phyloP scores from a whole-genome alignment of 106 monocot species.

The Alisma plantagoaquatica region DNA sequence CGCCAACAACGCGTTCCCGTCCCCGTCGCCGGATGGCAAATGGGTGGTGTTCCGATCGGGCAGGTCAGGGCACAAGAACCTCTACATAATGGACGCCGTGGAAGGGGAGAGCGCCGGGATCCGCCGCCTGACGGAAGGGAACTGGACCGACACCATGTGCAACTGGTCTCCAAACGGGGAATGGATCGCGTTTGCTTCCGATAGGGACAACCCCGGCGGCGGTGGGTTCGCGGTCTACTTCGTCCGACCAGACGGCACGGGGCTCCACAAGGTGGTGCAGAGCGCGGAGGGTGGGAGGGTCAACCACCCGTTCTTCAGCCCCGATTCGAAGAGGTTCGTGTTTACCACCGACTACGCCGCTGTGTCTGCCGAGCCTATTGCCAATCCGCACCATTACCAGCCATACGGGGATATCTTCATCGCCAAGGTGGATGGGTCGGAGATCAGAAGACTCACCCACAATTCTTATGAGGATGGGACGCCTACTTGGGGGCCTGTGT shows the following conservation, averaged over 20 bases:
- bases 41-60: conserved; percentile 89
- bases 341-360: conserved; percentile 65
- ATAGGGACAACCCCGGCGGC: conserved; percentile 42
- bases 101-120: conserved; percentile 35
- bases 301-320: conserved; percentile 62
- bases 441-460: conserved; percentile 42
- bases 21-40: conserved; percentile 83
- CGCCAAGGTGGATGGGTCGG: conserved; percentile 34
- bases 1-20: conserved; percentile 92
- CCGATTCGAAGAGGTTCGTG: conserved; percentile 46
- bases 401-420: conserved; percentile 79
- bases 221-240: conserved; percentile 59
- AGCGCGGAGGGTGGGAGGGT: conserved; percentile 46
- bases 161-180: conserved; percentile 74
- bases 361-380: conserved; percentile 59
- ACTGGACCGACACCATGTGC: conserved; percentile 67
- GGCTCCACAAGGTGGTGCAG: conserved; percentile 38
- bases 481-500: conserved; percentile 46
- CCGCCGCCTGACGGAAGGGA: conserved; percentile 33
- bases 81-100: conserved; percentile 85
- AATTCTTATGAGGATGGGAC: conserved; percentile 77
- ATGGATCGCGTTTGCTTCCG: conserved; percentile 68
- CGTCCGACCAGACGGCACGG: conserved; percentile 62
- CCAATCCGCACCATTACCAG: conserved; percentile 64
- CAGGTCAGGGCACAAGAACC: conserved; percentile 82